Percentiles rank a stretch among this genome's conserved stretches.
Conservation (phyloP, 345 rosid species). For the Acer saccharum region DNA sequence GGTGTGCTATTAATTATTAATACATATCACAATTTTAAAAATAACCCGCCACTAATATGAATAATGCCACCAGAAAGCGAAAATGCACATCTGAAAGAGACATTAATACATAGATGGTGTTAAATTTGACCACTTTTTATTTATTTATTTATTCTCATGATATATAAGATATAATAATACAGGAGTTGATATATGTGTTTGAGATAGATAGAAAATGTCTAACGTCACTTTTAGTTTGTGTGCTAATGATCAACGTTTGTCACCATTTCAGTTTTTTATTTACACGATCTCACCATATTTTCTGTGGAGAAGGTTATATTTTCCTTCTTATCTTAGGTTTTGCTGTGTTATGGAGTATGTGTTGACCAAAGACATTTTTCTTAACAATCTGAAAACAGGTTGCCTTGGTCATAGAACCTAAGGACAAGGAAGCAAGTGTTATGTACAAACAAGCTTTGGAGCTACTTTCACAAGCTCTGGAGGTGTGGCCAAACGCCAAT, state of each 20-base stretch:
- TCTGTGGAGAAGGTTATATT: not conserved
- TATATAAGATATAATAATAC: not conserved
- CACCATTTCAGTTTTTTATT: not conserved
- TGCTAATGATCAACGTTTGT: not conserved
- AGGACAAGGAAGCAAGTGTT: conserved; percentile 87
- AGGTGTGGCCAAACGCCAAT: conserved; percentile 98
- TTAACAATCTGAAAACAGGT: conserved; percentile 56
- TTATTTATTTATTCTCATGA: not conserved
- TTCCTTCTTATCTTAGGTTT: not conserved
- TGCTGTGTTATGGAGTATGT: not conserved
- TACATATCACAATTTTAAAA: not conserved
- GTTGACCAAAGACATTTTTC: not conserved
- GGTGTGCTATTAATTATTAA: not conserved
- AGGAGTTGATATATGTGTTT: not conserved
- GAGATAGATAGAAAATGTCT: not conserved
- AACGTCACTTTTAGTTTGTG: not conserved
- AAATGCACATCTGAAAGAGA: not conserved
- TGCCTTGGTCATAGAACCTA: conserved; percentile 98
- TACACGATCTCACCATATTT: not conserved
- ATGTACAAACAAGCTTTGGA: conserved; percentile 96
- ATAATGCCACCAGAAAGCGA: not conserved
- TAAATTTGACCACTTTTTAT: not conserved
- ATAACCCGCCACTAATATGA: not conserved
- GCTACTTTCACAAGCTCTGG: conserved; percentile 91
- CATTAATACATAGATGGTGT: not conserved